Percentiles rank a stretch among this genome's conserved stretches.
phyloP scores from a whole-genome alignment of 2,329 filamentous ascomycete genomes.

The Cladosporium sp. region DNA sequence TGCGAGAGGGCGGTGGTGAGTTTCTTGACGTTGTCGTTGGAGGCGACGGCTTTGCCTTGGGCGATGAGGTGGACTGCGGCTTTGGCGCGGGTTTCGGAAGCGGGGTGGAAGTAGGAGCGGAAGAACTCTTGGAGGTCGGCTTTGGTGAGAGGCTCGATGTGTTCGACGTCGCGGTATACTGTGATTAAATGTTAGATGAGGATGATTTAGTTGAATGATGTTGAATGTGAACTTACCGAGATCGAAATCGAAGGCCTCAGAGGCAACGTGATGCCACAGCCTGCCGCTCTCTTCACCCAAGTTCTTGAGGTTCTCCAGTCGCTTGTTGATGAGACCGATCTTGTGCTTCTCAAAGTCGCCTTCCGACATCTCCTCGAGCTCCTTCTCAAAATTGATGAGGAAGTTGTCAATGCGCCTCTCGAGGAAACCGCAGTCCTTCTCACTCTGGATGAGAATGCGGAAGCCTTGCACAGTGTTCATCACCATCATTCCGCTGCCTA shows the following conservation, averaged over 20 bases:
- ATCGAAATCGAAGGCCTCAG: slow-evolving; percentile 87
- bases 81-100: slow-evolving; percentile 75
- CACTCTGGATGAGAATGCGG: slow-evolving; percentile 89
- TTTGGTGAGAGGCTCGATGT: slow-evolving; percentile 75
- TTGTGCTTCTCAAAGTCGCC: slow-evolving; percentile 89
- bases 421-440: slow-evolving; percentile 79
- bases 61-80: slow-evolving; percentile 81
- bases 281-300: slow-evolving; percentile 78
- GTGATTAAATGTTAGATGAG: slow-evolving; percentile 4
- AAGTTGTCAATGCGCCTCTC: slow-evolving; percentile 88
- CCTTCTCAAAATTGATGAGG: slow-evolving; percentile 66
- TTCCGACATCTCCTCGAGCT: slow-evolving; percentile 73
- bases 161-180: slow-evolving; percentile 75
- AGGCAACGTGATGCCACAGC: slow-evolving; percentile 82
- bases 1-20: slow-evolving; percentile 48
- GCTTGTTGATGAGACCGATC: slow-evolving; percentile 80
- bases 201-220: background rate
- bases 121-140: slow-evolving; percentile 79
- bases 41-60: slow-evolving; percentile 54
- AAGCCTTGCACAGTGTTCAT: slow-evolving; percentile 77
- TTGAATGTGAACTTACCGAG: slow-evolving; percentile 61
- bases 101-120: slow-evolving; percentile 71
- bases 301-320: slow-evolving; percentile 90
- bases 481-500: slow-evolving; percentile 77
- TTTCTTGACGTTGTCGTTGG: slow-evolving; percentile 38